Percentiles rank a stretch among this genome's conserved stretches.
These are phyloP conservation scores for Sambucus nigra DNA, from an alignment of 129 eudicot genomes.

Conservation along the genomic window DNA sequence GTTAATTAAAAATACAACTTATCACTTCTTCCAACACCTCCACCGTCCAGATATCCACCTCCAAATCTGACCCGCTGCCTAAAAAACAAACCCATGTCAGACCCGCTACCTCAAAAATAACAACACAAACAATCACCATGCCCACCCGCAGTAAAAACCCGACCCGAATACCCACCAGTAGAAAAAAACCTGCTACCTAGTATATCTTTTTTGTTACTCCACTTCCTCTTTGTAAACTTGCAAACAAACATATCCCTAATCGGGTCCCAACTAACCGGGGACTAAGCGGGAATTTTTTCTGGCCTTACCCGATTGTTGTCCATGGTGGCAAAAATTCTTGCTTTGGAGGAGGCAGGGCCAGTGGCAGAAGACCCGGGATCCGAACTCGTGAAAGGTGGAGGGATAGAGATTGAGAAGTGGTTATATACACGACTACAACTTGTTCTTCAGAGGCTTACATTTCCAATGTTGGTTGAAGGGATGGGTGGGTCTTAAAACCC, in stretches of 20 bases:
- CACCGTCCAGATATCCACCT: no score
- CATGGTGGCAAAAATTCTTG: conserved; percentile 44
- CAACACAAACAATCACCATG: conserved; percentile 68
- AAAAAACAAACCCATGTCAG: no score
- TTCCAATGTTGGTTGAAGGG: no score
- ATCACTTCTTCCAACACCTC: no score
- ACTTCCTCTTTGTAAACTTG: conserved; percentile 60
- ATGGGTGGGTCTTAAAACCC: no score
- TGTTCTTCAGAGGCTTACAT: no score
- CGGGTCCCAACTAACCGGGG: conserved; percentile 64
- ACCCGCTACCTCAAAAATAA: no score
- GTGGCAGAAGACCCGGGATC: conserved; percentile 44
- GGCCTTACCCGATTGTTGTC: conserved; percentile 42
- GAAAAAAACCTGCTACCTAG: conserved; percentile 62
- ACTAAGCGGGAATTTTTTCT: conserved; percentile 40
- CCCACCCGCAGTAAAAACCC: conserved; percentile 54
- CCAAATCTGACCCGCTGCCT: no score
- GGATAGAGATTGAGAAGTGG: no score
- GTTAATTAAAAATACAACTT: no score
- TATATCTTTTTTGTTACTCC: conserved; percentile 57
- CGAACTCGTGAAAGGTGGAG: conserved; percentile 41
- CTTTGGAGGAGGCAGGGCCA: conserved; percentile 50
- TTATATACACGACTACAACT: no score
- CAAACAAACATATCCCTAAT: conserved; percentile 48
- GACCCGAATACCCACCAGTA: conserved; percentile 35